Conservation (phyloP, 352 stramenopile genomes). For the Thraustotheca clavata region DNA sequence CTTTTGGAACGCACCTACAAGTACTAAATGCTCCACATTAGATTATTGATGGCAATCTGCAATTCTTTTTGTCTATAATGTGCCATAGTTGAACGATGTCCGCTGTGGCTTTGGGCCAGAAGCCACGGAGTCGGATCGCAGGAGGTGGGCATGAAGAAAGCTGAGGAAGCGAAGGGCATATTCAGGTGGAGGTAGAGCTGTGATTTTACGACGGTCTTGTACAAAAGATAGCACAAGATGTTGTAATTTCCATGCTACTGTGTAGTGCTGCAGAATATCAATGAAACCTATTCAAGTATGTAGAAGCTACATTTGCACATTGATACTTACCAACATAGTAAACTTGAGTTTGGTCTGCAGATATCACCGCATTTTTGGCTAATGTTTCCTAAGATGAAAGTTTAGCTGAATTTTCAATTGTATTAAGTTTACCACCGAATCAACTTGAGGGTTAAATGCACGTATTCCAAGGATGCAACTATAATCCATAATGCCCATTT, state of each 20-base stretch:
- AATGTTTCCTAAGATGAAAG: constrained; percentile 5
- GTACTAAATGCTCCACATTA: constrained; percentile 3
- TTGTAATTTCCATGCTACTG: constrained; percentile 77
- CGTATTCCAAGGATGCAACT: constrained; percentile 74
- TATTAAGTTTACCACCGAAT: constrained; percentile 30
- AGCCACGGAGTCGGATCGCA: constrained; percentile 47
- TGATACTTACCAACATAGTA: constrained; percentile 55
- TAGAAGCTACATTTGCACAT: neutral
- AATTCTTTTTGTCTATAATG: neutral
- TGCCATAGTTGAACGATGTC: constrained; percentile 12
- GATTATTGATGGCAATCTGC: neutral
- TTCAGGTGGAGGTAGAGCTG: constrained; percentile 66
- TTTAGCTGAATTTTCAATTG: constrained; percentile 30
- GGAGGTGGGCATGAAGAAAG: constrained; percentile 78
- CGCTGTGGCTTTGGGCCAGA: constrained; percentile 25
- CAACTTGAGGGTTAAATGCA: constrained; percentile 40
- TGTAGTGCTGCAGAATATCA: constrained; percentile 82
- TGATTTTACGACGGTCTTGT: constrained; percentile 69
- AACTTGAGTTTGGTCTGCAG: constrained; percentile 48
- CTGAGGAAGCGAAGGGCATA: constrained; percentile 80
- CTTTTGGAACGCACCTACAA: constrained; percentile 7
- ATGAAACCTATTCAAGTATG: constrained; percentile 35
- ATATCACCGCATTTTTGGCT: constrained; percentile 61
- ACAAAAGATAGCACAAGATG: constrained; percentile 60
- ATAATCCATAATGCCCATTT: constrained; percentile 85